Evolutionary conservation across 2,329 filamentous ascomycete genomes (phyloP).

Genomic region (Fusarium sp.): DNA sequence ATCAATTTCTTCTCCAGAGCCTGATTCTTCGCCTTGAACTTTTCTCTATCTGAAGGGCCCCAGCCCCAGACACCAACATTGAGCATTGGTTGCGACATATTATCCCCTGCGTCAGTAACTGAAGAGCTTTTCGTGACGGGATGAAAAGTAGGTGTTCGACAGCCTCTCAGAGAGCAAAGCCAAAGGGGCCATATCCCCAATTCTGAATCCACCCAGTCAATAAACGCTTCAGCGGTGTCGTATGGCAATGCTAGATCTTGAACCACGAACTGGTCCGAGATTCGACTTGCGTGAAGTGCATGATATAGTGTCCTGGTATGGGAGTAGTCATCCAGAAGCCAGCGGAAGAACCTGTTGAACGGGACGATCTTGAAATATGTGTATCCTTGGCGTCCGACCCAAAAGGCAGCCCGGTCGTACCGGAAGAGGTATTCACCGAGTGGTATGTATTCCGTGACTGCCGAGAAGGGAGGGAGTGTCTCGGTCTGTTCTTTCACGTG

Average conservation of each 20-base stretch:
- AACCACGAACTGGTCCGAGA: slow-evolving; percentile 66
- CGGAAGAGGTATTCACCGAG: slow-evolving; percentile 65
- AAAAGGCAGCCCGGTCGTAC: slow-evolving; percentile 73
- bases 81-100: slow-evolving; percentile 53
- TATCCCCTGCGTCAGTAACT: fast-evolving
- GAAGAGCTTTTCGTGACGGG: neutral
- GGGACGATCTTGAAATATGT: slow-evolving; percentile 59
- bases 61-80: slow-evolving; percentile 79
- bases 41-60: slow-evolving; percentile 61
- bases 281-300: slow-evolving; percentile 67
- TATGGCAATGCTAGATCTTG: slow-evolving; percentile 72
- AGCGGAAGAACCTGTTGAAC: slow-evolving; percentile 69
- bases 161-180: slow-evolving; percentile 41
- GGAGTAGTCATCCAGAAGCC: slow-evolving; percentile 68
- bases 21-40: slow-evolving; percentile 73
- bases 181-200: slow-evolving; percentile 45
- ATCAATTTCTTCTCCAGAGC: slow-evolving; percentile 71
- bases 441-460: slow-evolving; percentile 37
- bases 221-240: slow-evolving; percentile 50
- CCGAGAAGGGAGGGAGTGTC: neutral
- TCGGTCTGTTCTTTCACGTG: slow-evolving; percentile 58
- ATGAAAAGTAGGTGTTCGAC: slow-evolving; percentile 39
- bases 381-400: slow-evolving; percentile 70
- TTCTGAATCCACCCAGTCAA: slow-evolving; percentile 43
- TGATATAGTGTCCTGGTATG: slow-evolving; percentile 71